Percentiles rank a stretch among this genome's conserved stretches.
These are phyloP conservation scores for Eimeria brunetti DNA, from an alignment of 169 alveolate genomes.

Conservation along the genomic window DNA sequence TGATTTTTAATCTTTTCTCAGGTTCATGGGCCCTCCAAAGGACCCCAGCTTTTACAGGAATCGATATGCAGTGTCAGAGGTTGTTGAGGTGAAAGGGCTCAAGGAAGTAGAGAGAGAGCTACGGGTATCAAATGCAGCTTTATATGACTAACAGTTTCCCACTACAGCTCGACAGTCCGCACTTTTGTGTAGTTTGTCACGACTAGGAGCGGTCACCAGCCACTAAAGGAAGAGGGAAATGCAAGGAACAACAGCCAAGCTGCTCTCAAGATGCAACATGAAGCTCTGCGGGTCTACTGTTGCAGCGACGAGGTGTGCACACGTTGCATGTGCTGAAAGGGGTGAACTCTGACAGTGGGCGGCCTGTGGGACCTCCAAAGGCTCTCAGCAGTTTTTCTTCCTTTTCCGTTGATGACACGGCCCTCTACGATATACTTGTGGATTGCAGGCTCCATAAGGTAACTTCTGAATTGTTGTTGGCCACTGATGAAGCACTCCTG, in stretches of 20 bases:
- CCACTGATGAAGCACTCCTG: background rate
- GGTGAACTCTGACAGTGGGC: constrained; percentile 72
- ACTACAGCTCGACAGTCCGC: background rate
- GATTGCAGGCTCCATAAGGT: constrained; percentile 76
- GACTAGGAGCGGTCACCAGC: background rate
- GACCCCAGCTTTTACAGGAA: constrained; percentile 24
- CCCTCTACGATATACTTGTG: constrained; percentile 67
- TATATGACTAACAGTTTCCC: background rate
- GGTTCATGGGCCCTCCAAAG: constrained; percentile 64
- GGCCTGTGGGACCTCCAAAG: constrained; percentile 68
- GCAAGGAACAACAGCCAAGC: background rate
- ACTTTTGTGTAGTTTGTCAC: background rate
- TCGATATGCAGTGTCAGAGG: constrained; percentile 45
- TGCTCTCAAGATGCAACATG: background rate
- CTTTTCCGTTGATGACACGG: background rate
- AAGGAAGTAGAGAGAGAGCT: constrained; percentile 51
- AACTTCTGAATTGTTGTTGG: background rate
- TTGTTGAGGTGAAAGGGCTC: background rate
- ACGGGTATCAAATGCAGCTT: background rate
- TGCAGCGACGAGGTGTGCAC: constrained; percentile 52
- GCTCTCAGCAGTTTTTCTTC: constrained; percentile 28
- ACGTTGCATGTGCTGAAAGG: constrained; percentile 72
- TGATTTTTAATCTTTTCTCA: background rate
- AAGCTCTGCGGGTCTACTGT: background rate
- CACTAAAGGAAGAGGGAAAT: background rate